Conservation (phyloP, 768 basidiomycete species). For the Leccinum sublutescens region DNA sequence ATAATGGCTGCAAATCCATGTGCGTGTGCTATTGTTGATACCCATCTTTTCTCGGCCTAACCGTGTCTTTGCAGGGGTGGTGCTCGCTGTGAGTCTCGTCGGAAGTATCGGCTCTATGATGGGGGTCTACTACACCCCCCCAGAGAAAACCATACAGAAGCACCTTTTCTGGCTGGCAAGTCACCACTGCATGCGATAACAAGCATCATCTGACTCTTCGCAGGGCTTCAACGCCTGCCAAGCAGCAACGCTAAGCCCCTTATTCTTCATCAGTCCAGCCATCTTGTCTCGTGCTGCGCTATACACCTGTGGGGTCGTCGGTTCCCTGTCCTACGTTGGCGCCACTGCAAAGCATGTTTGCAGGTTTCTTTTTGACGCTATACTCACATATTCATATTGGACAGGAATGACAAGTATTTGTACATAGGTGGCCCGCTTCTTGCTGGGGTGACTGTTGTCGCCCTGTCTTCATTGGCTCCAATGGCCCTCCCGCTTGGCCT, state of each 20-base stretch:
- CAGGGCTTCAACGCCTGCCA: conserved; percentile 86
- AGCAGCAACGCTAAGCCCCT: conserved; percentile 79
- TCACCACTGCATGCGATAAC: conserved; percentile 3
- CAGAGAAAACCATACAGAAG: conserved; percentile 73
- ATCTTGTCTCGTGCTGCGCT: conserved; percentile 84
- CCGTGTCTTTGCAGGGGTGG: conserved; percentile 53
- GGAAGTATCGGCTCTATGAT: conserved; percentile 86
- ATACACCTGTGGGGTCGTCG: conserved; percentile 86
- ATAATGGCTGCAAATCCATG: conserved; percentile 86
- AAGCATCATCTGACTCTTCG: conserved; percentile 3
- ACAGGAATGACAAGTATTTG: conserved; percentile 75
- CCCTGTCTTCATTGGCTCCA: conserved; percentile 82
- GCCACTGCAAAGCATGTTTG: conserved; percentile 74
- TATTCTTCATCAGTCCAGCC: conserved; percentile 88
- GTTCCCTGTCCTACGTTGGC: conserved; percentile 81
- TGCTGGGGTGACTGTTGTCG: conserved; percentile 86
- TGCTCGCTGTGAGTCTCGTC: conserved; percentile 76
- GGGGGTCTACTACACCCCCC: conserved; percentile 74
- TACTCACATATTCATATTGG: conserved; percentile 2
- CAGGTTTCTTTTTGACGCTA: neutral
- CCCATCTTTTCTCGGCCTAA: conserved; percentile 4
- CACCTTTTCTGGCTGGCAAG: conserved; percentile 79
- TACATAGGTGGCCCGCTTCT: conserved; percentile 86
- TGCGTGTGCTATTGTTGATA: conserved; percentile 28
- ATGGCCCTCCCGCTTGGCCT: conserved; percentile 85